Base-by-base conservation (phyloP, 2,329 filamentous ascomycete species). In the Aplosporella prunicola region DNA sequence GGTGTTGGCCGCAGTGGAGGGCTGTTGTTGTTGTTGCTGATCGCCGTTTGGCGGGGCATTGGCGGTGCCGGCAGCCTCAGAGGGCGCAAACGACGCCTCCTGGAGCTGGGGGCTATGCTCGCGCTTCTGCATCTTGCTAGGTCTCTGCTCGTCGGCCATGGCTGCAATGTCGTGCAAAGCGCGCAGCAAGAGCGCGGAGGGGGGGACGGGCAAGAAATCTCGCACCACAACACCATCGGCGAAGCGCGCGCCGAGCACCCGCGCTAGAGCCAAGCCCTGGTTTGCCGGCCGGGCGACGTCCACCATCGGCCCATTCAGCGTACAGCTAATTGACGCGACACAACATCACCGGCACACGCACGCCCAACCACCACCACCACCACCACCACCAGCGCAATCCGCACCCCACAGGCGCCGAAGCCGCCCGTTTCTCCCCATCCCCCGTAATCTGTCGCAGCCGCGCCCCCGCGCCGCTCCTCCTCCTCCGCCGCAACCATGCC, bases 401-500 rank as follows among this genome's bases (percentile, higher is more conserved):
- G 16, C 23, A 28, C 18, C 27, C 28, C 5, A 36, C 9, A 39
- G 36, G 36, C 36, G 24, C 32, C 36, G 36, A 33, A 39, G 36
- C 36, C 36, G 36, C 23, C 27, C 35, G 22, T n/a, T n/a, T n/a
- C n/a, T n/a, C n/a, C 14, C 22, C 5, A 18, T 23, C 16, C 6
- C 22, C 17, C 13, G 7, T 24, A 13, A 28, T 22, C 15, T n/a
- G n/a, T 40, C 28, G 13, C 24, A 13, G 15, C 5, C 16, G 51
- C 47, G n/a, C 49, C 43, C 31, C 23, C 14, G 10, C 20, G 26
- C 25, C 26, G 25, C 17, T 11, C 25, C 26, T 33, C 24, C 14
- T 27, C 36, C 22, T 8, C 22, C n/a, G 22, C 7, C 39, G 40
- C 62, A 71, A 79, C 48, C 58, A 95, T 96, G 89, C 80, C 83